Evolutionary conservation across 2,329 filamentous ascomycete species (phyloP).

Genomic region (Westerdykella aurantiaca): DNA sequence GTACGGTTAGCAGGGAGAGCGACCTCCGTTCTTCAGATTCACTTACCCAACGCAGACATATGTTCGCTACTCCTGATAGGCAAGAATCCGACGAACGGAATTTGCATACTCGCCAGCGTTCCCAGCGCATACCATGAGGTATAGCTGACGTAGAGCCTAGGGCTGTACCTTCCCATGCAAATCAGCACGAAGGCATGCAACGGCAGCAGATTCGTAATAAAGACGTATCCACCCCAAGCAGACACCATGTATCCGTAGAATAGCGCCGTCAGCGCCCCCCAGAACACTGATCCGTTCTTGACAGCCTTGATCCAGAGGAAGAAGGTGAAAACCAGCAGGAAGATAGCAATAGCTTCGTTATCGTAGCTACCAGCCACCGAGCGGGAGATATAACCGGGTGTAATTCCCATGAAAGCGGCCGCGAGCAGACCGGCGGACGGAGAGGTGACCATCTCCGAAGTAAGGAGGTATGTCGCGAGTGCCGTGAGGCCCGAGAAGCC

Average conservation of each 20-base stretch:
- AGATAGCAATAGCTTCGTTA: conserved; percentile 99
- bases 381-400: conserved; percentile 94
- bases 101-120: conserved; percentile 96
- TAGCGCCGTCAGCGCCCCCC: conserved; percentile 87
- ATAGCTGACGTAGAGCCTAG: conserved; percentile 90
- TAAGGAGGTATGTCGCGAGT: conserved; percentile 87
- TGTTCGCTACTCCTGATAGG: conserved; percentile 96
- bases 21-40: background rate
- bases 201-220: conserved; percentile 95
- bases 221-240: conserved; percentile 98
- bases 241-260: conserved; percentile 99
- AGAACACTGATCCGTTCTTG: conserved; percentile 93
- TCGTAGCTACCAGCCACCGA: conserved; percentile 98
- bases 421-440: conserved; percentile 91
- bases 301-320: conserved; percentile 98
- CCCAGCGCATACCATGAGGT: conserved; percentile 97
- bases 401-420: conserved; percentile 94
- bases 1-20: conserved; percentile 17
- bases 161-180: conserved; percentile 94
- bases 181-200: conserved; percentile 91
- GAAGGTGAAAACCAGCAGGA: conserved; percentile 96
- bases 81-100: conserved; percentile 96
- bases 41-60: conserved; percentile 87
- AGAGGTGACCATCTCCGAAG: conserved; percentile 94
- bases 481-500: conserved; percentile 92